A percentile compares a stretch with the other conserved stretches of the same genome.
Evolutionary conservation across 169 alveolate species (phyloP).

Genomic region (Plasmodium blacklocki): DNA sequence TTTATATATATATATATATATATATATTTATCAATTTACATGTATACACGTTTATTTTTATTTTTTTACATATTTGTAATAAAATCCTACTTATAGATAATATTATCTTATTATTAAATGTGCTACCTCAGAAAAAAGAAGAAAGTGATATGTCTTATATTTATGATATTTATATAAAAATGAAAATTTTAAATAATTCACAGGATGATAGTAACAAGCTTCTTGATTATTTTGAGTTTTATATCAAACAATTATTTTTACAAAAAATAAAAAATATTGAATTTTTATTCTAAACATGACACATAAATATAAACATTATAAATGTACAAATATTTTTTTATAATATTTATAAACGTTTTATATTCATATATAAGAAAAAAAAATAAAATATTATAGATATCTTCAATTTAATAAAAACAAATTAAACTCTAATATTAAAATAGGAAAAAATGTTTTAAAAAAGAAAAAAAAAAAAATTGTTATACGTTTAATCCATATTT

Average conservation of each 20-base stretch:
- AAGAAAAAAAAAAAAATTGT: too few species aligned
- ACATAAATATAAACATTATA: too few species aligned
- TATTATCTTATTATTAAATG: constrained; percentile 27
- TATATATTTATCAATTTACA: background rate
- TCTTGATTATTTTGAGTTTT: constrained; percentile 15
- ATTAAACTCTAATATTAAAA: too few species aligned
- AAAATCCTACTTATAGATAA: constrained; percentile 16
- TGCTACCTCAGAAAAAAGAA: background rate
- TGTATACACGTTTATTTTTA: background rate
- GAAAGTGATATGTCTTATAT: background rate
- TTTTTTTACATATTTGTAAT: background rate
- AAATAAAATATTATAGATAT: too few species aligned
- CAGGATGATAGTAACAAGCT: constrained; percentile 24
- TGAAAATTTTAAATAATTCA: constrained; percentile 32
- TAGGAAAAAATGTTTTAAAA: too few species aligned
- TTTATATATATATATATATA: background rate
- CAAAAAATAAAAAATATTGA: constrained; percentile 5
- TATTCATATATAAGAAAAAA: too few species aligned
- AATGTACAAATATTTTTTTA: background rate
- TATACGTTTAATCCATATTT: too few species aligned
- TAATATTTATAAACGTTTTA: too few species aligned
- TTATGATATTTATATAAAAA: constrained; percentile 24
- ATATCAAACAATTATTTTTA: constrained; percentile 5
- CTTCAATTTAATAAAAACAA: too few species aligned
- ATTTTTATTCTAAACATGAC: background rate